Percentiles rank a stretch among this genome's conserved stretches.
Conservation (phyloP, 306 rosid genomes). For the Lupinus albus region DNA sequence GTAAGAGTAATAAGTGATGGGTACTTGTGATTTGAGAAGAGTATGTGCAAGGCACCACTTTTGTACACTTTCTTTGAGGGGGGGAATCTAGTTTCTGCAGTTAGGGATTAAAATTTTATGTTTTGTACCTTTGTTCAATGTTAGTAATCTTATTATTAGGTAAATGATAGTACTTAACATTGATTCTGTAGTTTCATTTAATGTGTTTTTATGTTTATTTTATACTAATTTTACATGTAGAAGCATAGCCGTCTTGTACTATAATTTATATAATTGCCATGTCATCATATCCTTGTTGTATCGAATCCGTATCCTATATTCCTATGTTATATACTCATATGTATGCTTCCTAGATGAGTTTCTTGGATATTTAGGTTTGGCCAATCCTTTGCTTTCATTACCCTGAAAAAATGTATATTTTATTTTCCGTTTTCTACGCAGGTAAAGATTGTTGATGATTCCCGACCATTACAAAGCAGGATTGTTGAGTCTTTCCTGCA, state of each 20-base stretch:
- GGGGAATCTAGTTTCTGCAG: too few relatives aligned
- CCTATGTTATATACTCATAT: too few relatives aligned
- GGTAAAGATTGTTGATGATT: constrained; percentile 69
- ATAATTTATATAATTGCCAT: too few relatives aligned
- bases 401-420: background rate
- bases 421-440: constrained; percentile 27
- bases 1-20: too few relatives aligned
- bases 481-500: constrained; percentile 67
- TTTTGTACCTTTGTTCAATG: background rate
- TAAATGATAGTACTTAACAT: too few relatives aligned
- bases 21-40: too few relatives aligned
- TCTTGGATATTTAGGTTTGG: background rate
- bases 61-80: too few relatives aligned
- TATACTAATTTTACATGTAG: background rate
- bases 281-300: background rate
- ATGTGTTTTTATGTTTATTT: background rate
- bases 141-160: too few relatives aligned
- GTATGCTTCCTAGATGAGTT: background rate
- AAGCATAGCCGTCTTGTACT: background rate
- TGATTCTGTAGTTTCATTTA: background rate
- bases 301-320: too few relatives aligned
- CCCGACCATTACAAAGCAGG: constrained; percentile 61
- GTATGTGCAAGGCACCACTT: too few relatives aligned
- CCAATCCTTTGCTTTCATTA: constrained; percentile 14
- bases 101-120: background rate